Conservation (phyloP, 1,284 basidiomycete genomes). For the Anthracocystis panici-leucophaei region DNA sequence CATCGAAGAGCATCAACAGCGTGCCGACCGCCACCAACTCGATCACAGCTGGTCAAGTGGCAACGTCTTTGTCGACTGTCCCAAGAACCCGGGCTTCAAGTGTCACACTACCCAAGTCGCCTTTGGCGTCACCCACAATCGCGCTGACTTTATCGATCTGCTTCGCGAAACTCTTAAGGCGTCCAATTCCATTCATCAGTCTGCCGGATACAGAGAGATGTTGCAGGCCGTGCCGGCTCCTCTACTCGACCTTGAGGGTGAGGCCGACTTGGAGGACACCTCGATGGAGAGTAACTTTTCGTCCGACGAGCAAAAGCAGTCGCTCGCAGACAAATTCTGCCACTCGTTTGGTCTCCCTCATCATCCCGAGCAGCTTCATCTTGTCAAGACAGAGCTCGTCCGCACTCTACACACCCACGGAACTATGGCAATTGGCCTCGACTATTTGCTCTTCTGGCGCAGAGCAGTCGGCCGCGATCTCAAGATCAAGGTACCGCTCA, state of each 20-base stretch:
- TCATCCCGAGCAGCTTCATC: slow-evolving; percentile 39
- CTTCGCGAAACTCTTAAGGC: slow-evolving; percentile 27
- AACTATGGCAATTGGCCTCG: slow-evolving; percentile 57
- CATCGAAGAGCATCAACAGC: slow-evolving; percentile 11
- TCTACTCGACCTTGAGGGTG: slow-evolving; percentile 38
- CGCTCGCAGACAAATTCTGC: slow-evolving; percentile 44
- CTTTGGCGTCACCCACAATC: slow-evolving; percentile 34
- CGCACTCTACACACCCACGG: slow-evolving; percentile 57
- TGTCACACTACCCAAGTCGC: slow-evolving; percentile 42
- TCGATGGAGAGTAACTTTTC: slow-evolving; percentile 12
- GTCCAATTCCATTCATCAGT: not conserved
- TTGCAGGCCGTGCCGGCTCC: slow-evolving; percentile 22
- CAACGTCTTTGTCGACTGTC: slow-evolving; percentile 26
- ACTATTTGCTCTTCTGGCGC: slow-evolving; percentile 61
- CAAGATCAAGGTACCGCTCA: slow-evolving; percentile 59
- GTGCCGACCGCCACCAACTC: slow-evolving; percentile 20
- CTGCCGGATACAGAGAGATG: slow-evolving; percentile 16
- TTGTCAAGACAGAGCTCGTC: slow-evolving; percentile 57
- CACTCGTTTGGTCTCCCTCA: slow-evolving; percentile 42
- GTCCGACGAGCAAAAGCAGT: slow-evolving; percentile 13
- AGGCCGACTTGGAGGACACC: slow-evolving; percentile 11
- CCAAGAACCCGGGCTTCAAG: slow-evolving; percentile 43
- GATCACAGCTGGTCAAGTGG: slow-evolving; percentile 31
- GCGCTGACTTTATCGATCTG: slow-evolving; percentile 32
- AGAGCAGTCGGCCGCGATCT: slow-evolving; percentile 51